Conservation (phyloP, 768 basidiomycete species). For the Pleurotus pulmonarius region DNA sequence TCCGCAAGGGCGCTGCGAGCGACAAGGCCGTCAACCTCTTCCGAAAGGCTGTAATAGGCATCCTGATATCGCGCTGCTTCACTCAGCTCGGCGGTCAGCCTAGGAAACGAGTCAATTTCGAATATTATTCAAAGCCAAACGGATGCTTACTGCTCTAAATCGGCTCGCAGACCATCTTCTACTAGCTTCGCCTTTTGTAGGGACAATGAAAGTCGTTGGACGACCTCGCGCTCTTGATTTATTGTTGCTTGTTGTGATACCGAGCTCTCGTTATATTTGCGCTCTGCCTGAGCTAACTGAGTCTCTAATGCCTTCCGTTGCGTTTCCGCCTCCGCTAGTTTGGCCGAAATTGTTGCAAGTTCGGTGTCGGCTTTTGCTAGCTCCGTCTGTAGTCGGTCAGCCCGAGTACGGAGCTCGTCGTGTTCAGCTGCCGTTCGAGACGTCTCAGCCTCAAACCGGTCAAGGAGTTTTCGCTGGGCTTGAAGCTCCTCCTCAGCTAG, state of each 20-base stretch:
- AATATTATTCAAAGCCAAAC: slow-evolving; percentile 6
- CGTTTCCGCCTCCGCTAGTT: slow-evolving; percentile 16
- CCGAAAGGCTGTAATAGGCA: slow-evolving; percentile 62
- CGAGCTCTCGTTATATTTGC: slow-evolving; percentile 25
- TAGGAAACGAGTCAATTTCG: slow-evolving; percentile 12
- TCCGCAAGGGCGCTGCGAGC: slow-evolving; percentile 75
- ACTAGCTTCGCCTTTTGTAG: slow-evolving; percentile 56
- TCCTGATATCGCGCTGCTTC: slow-evolving; percentile 65
- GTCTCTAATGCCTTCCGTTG: slow-evolving; percentile 22
- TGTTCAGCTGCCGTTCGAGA: slow-evolving; percentile 30
- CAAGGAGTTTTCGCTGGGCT: slow-evolving; percentile 22
- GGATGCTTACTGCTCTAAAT: slow-evolving; percentile 60
- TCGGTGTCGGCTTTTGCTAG: not conserved
- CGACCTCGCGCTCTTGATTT: slow-evolving; percentile 42
- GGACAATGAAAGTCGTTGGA: slow-evolving; percentile 44
- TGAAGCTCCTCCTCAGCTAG: slow-evolving; percentile 24
- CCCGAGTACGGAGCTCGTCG: slow-evolving; percentile 17
- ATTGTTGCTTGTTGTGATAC: slow-evolving; percentile 30
- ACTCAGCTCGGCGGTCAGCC: slow-evolving; percentile 46
- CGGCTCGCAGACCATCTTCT: slow-evolving; percentile 65
- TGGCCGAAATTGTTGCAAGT: not conserved
- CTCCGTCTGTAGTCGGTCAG: not conserved
- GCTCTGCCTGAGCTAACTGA: slow-evolving; percentile 20
- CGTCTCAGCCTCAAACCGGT: slow-evolving; percentile 33
- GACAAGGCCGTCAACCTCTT: slow-evolving; percentile 61